Conservation (phyloP, 2,329 filamentous ascomycete species). For the Elsinoe fawcettii region DNA sequence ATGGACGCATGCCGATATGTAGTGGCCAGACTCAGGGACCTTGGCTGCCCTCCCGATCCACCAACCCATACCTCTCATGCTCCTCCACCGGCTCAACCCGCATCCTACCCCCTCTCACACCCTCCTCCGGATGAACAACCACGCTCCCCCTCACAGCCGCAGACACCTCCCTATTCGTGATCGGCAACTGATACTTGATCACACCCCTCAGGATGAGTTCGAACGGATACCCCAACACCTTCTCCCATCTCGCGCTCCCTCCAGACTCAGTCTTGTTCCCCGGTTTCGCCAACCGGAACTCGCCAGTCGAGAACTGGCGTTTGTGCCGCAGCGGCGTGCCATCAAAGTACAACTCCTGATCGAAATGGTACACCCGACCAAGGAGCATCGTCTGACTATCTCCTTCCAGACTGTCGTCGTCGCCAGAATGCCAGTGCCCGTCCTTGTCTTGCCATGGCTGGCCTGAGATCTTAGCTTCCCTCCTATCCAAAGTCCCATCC, state of each 20-base stretch:
- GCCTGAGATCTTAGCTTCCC: not conserved
- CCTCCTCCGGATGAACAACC: constrained; percentile 34
- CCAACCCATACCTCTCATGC: constrained; percentile 20
- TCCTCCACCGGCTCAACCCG: constrained; percentile 24
- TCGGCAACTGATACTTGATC: constrained; percentile 67
- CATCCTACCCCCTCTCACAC: constrained; percentile 27
- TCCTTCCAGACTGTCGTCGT: constrained; percentile 52
- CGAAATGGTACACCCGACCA: constrained; percentile 79
- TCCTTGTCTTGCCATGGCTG: constrained; percentile 18
- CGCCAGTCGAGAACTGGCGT: constrained; percentile 65
- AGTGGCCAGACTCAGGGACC: no score
- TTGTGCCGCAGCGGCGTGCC: constrained; percentile 76
- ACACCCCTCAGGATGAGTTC: constrained; percentile 88
- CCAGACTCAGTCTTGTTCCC: constrained; percentile 80
- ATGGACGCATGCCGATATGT: no score
- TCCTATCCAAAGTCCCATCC: no score
- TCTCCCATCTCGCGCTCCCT: constrained; percentile 81
- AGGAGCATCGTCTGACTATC: constrained; percentile 78
- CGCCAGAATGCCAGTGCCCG: constrained; percentile 21
- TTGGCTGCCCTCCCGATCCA: not conserved
- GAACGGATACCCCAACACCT: constrained; percentile 83
- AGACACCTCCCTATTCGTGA: constrained; percentile 48
- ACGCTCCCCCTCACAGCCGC: constrained; percentile 41
- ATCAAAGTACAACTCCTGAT: constrained; percentile 82
- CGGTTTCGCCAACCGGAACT: constrained; percentile 72